Conservation (phyloP, 169 alveolate species). For the Theileria orientalis region DNA sequence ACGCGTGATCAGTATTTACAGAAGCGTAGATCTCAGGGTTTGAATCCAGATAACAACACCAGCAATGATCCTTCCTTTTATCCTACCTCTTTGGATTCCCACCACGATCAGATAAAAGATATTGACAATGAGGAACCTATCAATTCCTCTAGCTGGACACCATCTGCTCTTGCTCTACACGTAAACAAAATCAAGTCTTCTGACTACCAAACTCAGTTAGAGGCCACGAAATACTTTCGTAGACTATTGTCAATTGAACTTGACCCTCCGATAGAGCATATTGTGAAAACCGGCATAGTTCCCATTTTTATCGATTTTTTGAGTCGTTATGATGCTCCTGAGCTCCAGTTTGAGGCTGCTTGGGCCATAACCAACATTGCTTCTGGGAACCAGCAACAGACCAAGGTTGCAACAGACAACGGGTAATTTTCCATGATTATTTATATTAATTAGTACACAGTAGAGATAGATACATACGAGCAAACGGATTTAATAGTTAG, state of each 20-base stretch:
- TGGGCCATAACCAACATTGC: constrained; percentile 96
- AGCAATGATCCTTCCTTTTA: constrained; percentile 11
- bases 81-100: constrained; percentile 1
- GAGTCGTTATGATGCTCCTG: constrained; percentile 84
- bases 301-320: constrained; percentile 90
- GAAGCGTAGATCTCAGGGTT: constrained; percentile 76
- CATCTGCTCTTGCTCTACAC: constrained; percentile 66
- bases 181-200: constrained; percentile 76
- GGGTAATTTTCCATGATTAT: constrained; percentile 45
- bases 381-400: constrained; percentile 93
- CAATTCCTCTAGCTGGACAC: constrained; percentile 54
- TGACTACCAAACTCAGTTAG: constrained; percentile 79
- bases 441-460: not conserved
- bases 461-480: no score
- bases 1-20: constrained; percentile 83
- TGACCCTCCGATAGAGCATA: constrained; percentile 93
- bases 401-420: constrained; percentile 84
- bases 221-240: constrained; percentile 87
- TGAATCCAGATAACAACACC: no score
- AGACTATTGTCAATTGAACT: constrained; percentile 88
- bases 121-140: constrained; percentile 59
- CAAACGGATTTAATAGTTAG: no score
- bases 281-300: constrained; percentile 92
- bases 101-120: constrained; percentile 58
- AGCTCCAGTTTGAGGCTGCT: constrained; percentile 95